Conservation (phyloP, 768 basidiomycete genomes). For the Clathrus columnatus region DNA sequence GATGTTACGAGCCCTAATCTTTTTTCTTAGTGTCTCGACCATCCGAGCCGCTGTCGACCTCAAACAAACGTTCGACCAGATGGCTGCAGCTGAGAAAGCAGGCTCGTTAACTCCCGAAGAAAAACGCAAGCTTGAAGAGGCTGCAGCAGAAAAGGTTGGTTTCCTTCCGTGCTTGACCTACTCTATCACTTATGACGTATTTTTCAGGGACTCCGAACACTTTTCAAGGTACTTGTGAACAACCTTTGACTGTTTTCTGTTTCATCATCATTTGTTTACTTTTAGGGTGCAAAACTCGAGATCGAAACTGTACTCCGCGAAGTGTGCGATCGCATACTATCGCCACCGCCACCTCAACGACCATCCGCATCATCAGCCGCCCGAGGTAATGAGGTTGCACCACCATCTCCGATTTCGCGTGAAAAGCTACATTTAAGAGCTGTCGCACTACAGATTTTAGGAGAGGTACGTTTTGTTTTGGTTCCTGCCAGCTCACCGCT, state of each 20-base stretch:
- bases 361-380: neutral
- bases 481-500: neutral
- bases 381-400: slow-evolving; percentile 2
- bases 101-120: slow-evolving; percentile 74
- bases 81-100: slow-evolving; percentile 81
- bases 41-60: slow-evolving; percentile 81
- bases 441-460: slow-evolving; percentile 73
- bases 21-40: slow-evolving; percentile 58
- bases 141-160: slow-evolving; percentile 75
- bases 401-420: slow-evolving; percentile 18
- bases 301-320: slow-evolving; percentile 84
- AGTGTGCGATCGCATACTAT: slow-evolving; percentile 72
- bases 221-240: slow-evolving; percentile 64
- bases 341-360: neutral
- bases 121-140: slow-evolving; percentile 76
- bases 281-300: slow-evolving; percentile 82
- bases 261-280: neutral
- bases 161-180: neutral
- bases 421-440: slow-evolving; percentile 65
- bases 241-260: neutral
- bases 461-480: slow-evolving; percentile 34
- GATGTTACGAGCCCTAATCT: neutral
- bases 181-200: neutral
- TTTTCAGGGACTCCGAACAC: slow-evolving; percentile 58
- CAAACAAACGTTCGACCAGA: slow-evolving; percentile 85